These are phyloP conservation scores for Saccharum spontaneum DNA, from an alignment of 176 grass and related monocot genomes.

Conservation along the genomic window DNA sequence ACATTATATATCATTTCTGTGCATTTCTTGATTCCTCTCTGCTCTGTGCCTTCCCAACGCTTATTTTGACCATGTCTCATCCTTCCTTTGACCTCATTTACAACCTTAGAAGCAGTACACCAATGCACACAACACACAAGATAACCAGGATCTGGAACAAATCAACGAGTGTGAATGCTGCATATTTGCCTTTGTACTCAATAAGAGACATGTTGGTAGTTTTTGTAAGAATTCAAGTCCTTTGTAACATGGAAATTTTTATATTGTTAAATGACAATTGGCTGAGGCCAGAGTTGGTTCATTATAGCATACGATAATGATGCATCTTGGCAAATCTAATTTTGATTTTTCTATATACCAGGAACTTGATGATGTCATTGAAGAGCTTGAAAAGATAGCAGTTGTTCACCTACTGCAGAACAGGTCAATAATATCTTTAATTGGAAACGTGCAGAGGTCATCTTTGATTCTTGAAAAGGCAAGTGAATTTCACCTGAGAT, in stretches of 20 bases:
- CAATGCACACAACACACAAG: neutral
- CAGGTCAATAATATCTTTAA: conserved; percentile 69
- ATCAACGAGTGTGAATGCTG: neutral
- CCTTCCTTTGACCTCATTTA: neutral
- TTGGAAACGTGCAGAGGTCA: conserved; percentile 85
- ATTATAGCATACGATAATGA: neutral
- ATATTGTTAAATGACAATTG: neutral
- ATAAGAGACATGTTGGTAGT: neutral
- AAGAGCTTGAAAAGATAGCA: conserved; percentile 81
- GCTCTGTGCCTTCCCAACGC: neutral
- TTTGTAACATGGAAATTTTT: neutral
- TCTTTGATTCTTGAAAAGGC: conserved; percentile 95
- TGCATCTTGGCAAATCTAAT: neutral
- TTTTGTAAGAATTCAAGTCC: neutral
- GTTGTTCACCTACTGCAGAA: conserved; percentile 76
- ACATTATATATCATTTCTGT: neutral
- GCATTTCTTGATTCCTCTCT: neutral
- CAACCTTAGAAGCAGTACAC: neutral
- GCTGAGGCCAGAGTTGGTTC: neutral
- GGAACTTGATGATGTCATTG: conserved; percentile 78
- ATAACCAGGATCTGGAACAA: neutral
- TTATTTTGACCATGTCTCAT: neutral
- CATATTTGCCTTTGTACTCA: neutral
- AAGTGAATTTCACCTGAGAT: conserved; percentile 6
- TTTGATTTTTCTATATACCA: conserved; percentile 30